Evolutionary conservation across 2,329 filamentous ascomycete species (phyloP).

Genomic region (Fusarium tupiense): DNA sequence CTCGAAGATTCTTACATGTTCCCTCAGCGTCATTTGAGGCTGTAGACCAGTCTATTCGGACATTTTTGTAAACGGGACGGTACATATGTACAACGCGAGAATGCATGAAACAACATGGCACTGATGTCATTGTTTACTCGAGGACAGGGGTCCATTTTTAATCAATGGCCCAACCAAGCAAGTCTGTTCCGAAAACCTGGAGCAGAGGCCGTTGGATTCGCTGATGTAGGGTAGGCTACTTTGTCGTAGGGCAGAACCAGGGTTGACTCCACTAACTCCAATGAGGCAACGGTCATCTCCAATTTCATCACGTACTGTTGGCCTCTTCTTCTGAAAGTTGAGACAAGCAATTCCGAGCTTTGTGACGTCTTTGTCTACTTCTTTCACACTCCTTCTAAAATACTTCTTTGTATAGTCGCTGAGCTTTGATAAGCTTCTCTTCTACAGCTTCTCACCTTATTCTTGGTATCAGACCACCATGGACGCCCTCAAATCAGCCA

Average conservation of each 20-base stretch:
- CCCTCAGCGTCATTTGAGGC: not conserved
- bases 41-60: not conserved
- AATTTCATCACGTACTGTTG: slow-evolving; percentile 34
- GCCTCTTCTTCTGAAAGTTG: slow-evolving; percentile 30
- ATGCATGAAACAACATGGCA: slow-evolving; percentile 3
- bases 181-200: not conserved
- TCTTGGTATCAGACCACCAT: slow-evolving; percentile 51
- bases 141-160: slow-evolving; percentile 14
- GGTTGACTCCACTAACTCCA: slow-evolving; percentile 1
- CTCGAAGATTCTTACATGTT: slow-evolving; percentile 18
- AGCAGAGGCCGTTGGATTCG: not conserved
- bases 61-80: not conserved
- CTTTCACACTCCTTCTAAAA: slow-evolving; percentile 30
- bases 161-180: not conserved
- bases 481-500: slow-evolving; percentile 68
- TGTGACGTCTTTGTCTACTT: slow-evolving; percentile 27
- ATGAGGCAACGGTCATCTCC: not conserved
- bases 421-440: not conserved
- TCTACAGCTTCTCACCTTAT: not conserved
- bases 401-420: not conserved
- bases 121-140: slow-evolving; percentile 29
- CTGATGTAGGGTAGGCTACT: slow-evolving; percentile 9
- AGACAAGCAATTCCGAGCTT: slow-evolving; percentile 14
- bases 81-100: not conserved
- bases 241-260: slow-evolving; percentile 15